Evolutionary conservation across 805 yeast genomes (phyloP).

Genomic region (Wickerhamomyces kurtzmanii): DNA sequence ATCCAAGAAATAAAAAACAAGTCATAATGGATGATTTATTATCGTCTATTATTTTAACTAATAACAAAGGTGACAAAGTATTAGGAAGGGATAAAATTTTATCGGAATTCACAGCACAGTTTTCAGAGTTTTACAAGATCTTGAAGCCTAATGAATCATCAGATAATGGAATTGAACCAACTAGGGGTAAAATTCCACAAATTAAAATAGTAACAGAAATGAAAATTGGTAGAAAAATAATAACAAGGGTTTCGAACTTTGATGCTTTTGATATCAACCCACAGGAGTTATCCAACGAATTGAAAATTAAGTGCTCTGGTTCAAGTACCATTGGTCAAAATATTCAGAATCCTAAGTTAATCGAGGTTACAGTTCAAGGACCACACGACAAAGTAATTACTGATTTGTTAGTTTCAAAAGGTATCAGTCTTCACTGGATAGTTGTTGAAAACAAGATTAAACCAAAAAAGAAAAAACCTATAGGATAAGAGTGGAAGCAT

Average conservation of each 20-base stretch:
- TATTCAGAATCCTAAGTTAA: slow-evolving; percentile 39
- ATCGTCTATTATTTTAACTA: slow-evolving; percentile 26
- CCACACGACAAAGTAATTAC: slow-evolving; percentile 61
- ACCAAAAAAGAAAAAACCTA: slow-evolving; percentile 36
- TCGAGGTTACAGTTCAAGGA: slow-evolving; percentile 85
- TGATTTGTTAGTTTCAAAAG: slow-evolving; percentile 48
- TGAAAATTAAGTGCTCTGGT: slow-evolving; percentile 80
- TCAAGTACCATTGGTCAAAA: slow-evolving; percentile 68
- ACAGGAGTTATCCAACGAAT: slow-evolving; percentile 52
- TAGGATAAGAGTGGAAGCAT: too few relatives aligned
- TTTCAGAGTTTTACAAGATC: slow-evolving; percentile 40
- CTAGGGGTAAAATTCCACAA: slow-evolving; percentile 60
- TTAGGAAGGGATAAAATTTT: slow-evolving; percentile 24
- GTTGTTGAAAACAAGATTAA: slow-evolving; percentile 53
- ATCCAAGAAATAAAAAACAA: slow-evolving; percentile 38
- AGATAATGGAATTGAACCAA: slow-evolving; percentile 30
- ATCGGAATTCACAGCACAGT: slow-evolving; percentile 33
- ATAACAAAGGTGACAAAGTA: slow-evolving; percentile 16
- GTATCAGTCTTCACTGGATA: slow-evolving; percentile 60
- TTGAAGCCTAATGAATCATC: slow-evolving; percentile 25
- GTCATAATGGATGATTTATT: slow-evolving; percentile 49
- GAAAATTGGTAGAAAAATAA: slow-evolving; percentile 72
- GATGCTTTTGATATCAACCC: slow-evolving; percentile 62
- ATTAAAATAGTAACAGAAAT: slow-evolving; percentile 61
- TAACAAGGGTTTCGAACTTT: slow-evolving; percentile 64